Evolutionary conservation across 768 basidiomycete species (phyloP), one percentile per base, ranked within the genome.

Genomic region (Tylopilus sp.): DNA sequence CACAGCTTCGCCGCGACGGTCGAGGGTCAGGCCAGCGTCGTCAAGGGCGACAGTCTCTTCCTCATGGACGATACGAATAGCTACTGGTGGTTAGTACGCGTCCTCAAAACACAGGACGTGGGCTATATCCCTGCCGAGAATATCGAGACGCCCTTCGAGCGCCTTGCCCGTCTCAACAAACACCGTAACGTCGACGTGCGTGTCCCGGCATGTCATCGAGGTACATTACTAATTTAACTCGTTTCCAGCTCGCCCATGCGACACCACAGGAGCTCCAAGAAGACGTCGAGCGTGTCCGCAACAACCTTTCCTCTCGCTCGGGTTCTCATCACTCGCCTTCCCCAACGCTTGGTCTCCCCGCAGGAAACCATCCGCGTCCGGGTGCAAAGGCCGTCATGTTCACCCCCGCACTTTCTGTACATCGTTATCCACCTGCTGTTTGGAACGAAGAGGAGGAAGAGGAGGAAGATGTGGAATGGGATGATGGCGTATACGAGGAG

Each of bases 41-140:
- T 97, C 69, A 98, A 98, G 71, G 97, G 97, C 22, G 95, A 99
- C 76, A 91, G 90, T 55, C 79, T 99, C 41, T 86, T 93, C 66
- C 77, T 99, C 40, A 92, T 98, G 81, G 97, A 99, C 73, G 97
- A 99, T 69, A 92, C 87, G 51, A 98, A 99, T 70, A 92, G 91
- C 71, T 99, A 99, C 73, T 98, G 97, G 97, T 98, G 97, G 97
- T 88, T 98, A 44, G 95, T 99, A 8, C 83, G 94, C 42, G 97
- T 99, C 9, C 84, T 99, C 57, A 98, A 98, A 74, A 98, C 95
- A 8, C 94, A 98, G 70, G 94, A 97, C 63, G 92, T 99, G 15
- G 97, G 97, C 0, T 99, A 99, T 69, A 98, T 99, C 44, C 97
- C 97, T 17, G 97, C 97, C 0, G 97, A 99, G 73, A 98, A 98